phyloP scores from a whole-genome alignment of 148 eudicot genomes.

The Rhododendron kiyosumense region DNA sequence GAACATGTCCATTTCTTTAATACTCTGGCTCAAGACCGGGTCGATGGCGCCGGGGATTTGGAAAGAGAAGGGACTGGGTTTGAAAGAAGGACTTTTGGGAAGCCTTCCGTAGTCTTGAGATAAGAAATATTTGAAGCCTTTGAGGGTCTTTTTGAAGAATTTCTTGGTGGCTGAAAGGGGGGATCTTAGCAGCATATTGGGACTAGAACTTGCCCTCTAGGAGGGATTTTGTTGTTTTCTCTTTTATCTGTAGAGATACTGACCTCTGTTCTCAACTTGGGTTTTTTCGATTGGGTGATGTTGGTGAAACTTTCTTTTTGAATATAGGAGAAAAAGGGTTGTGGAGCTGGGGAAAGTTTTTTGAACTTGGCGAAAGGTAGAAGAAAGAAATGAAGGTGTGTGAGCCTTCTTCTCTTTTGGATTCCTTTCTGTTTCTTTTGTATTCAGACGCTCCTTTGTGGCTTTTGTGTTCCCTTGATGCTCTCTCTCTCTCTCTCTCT shows the following conservation, averaged over 20 bases:
- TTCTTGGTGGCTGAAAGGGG: conserved; percentile 52
- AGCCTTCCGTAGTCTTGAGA: conserved; percentile 42
- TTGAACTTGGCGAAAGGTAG: neutral
- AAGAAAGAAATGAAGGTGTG: neutral
- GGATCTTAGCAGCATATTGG: conserved; percentile 37
- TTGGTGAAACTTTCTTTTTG: neutral
- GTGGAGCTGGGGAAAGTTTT: conserved; percentile 4
- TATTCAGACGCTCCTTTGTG: conserved; percentile 8
- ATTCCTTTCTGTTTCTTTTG: neutral
- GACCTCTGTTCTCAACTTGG: neutral
- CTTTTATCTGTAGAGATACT: neutral
- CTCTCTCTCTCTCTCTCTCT: conserved; percentile 10
- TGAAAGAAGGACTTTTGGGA: conserved; percentile 42
- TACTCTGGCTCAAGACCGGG: conserved; percentile 14
- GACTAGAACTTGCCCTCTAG: neutral
- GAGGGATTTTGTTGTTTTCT: no score
- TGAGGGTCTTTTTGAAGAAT: conserved; percentile 44
- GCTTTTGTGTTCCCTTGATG: conserved; percentile 13
- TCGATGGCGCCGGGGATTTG: conserved; percentile 2
- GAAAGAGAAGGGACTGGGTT: neutral
- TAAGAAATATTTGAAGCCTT: conserved; percentile 47
- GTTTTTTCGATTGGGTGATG: neutral
- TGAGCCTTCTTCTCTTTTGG: neutral
- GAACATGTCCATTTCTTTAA: conserved; percentile 29
- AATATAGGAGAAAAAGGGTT: neutral